Evolutionary conservation across 306 rosid genomes (phyloP), one percentile per base, ranked within the genome.

Genomic region (Myrica gale): DNA sequence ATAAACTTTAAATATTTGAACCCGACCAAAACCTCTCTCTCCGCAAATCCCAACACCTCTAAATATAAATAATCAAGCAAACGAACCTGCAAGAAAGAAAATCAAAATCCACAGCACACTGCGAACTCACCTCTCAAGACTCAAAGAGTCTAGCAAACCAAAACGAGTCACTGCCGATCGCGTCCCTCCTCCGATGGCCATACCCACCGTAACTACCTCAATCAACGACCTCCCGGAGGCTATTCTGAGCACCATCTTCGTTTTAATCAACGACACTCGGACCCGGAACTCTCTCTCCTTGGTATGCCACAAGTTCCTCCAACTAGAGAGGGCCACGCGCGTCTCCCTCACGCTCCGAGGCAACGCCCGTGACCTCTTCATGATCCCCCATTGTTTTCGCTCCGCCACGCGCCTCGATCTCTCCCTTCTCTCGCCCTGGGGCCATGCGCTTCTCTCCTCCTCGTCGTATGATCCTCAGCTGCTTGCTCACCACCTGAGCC

Each of bases 401-500:
- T 66, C 81, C 50, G 92, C 90, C 37, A 82, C 88, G 9, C 72
- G 82, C 80, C 89, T 92, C 11, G 97, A 95, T 83, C 89, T 90
- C 69, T 95, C 97, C 32, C 83, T 84, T 23, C 84, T 90, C 69
- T 92, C 97, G 0, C 97, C 97, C 16, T 92, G 97, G 97, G 97
- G 97, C 56, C 91, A 92, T 84, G 85, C 87, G 21, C 97, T 95
- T 9, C 85, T 95, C 85, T 85, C 88, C 56, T 69, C 83, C 11
- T 26, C 87, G 16, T 65, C 61, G 57, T 53, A 79, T 26, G 89
- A 88, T 50, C 87, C 87, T 4, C 61, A n/a, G 16, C 87, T 88
- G 42, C 90, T 90, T 58, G 97, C 97, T 1, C 89, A 13, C 32
- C 86, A 77, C 47, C 89, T 95, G n/a, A 86, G 89, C 1, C 23